Base-by-base conservation (phyloP, 2,329 filamentous ascomycete species). In the Lasiodiplodia hormozganensis region DNA sequence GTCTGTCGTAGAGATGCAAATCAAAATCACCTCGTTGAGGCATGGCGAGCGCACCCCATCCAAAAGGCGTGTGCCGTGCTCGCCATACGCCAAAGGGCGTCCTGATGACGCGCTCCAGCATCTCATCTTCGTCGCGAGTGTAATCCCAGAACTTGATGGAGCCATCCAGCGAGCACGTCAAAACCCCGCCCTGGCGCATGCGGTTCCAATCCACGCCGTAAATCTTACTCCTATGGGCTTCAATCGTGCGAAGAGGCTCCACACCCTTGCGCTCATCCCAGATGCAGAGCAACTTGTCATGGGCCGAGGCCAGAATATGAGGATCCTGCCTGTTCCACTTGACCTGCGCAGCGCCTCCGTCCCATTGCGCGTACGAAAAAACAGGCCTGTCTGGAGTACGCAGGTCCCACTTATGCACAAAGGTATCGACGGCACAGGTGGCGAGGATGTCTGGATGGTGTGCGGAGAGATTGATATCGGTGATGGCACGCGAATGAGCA, bases 151-250 rank as follows among this genome's bases (percentile, higher is more conserved):
- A 92, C 76, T 96, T 97, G 80, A 97, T 95, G 51, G 91, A 96
- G 77, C 91, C 93, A 76, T 97, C 94, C 60, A 97, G 83, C 1
- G 94, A 97, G 79, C 94, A 97, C 2, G 94, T 97, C 6, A 93
- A 89, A 62, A 97, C 84, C 43, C 89, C 90, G 11, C 88, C 90
- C 1, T 88, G 81, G 58, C 89, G 85, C 14, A 90, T 91, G 64
- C 95, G 88, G 76, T 96, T 96, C 95, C 95, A 97, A 79, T 97
- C 95, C 40, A 97, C 85, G 34, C 95, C 95, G 76, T 97, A 97
- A 69, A 97, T 97, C 80, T 97, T 97, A 47, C 94, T 97, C 38
- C 88, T 89, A 75, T 97, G 94, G 0, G 94, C 95, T 75, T 90
- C 89, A 70, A 97, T 96, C 18, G 93, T 95, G 70, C 89, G 90